Evolutionary conservation across 1,284 basidiomycete species (phyloP).

Genomic region (Ganoderma resinaceum): DNA sequence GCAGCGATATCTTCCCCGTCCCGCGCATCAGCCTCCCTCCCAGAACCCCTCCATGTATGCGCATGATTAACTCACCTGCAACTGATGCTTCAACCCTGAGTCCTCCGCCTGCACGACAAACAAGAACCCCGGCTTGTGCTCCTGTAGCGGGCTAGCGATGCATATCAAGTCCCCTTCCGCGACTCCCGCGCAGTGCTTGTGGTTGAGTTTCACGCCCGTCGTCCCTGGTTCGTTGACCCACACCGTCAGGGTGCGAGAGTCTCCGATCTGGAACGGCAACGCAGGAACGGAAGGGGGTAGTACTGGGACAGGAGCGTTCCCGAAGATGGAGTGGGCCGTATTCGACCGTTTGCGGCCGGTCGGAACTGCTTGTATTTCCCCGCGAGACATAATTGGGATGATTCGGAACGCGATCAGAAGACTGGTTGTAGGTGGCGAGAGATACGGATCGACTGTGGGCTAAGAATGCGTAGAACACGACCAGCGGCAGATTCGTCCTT

Average conservation of each 20-base stretch:
- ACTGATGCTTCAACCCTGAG: constrained; percentile 60
- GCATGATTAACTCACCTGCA: constrained; percentile 56
- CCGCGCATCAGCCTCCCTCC: neutral
- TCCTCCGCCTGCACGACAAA: constrained; percentile 74
- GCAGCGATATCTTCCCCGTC: constrained; percentile 68
- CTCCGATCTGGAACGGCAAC: constrained; percentile 64
- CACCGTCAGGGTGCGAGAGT: constrained; percentile 63
- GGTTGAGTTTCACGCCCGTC: constrained; percentile 67
- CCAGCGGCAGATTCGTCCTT: too few relatives aligned
- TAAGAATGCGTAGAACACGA: neutral
- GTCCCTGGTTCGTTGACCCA: constrained; percentile 78
- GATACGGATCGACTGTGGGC: neutral
- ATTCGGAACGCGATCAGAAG: neutral
- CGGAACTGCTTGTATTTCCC: constrained; percentile 60
- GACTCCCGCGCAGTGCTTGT: constrained; percentile 77
- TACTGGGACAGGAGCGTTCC: constrained; percentile 34
- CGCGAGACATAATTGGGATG: constrained; percentile 49
- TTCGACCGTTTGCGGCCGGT: constrained; percentile 70
- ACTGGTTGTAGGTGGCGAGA: neutral
- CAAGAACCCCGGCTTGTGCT: constrained; percentile 60
- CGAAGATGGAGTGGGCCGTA: constrained; percentile 69
- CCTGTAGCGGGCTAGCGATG: constrained; percentile 53
- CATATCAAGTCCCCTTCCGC: constrained; percentile 74
- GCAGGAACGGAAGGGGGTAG: constrained; percentile 38
- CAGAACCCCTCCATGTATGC: neutral